These are phyloP conservation scores for Brasenia schreberi DNA, from an alignment of 164 flowering plant genomes.

Conservation along the genomic window DNA sequence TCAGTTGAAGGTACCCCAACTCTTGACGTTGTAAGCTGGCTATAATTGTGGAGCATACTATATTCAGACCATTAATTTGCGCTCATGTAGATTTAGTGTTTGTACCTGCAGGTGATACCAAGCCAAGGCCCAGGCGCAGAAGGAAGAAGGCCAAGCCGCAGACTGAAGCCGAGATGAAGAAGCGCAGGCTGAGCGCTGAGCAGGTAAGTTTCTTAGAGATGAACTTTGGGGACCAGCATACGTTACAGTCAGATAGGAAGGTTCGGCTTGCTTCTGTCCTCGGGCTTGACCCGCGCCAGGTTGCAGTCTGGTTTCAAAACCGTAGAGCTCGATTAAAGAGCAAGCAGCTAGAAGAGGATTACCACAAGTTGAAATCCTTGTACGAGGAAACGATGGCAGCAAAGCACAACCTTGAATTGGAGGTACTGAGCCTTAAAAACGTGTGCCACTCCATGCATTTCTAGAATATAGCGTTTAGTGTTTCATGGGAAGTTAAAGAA, in stretches of 20 bases:
- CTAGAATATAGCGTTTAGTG: no score
- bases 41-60: no score
- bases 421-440: constrained; percentile 22
- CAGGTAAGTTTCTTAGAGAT: constrained; percentile 40
- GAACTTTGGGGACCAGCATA: constrained; percentile 47
- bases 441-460: no score
- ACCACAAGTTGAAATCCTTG: constrained; percentile 21
- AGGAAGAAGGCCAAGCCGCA: no score
- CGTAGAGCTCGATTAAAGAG: constrained; percentile 62
- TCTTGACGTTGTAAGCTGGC: no score
- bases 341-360: constrained; percentile 67
- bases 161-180: no score
- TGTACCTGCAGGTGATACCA: no score
- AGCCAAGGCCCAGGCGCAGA: no score
- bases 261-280: constrained; percentile 48
- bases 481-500: no score
- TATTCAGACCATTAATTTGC: no score
- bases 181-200: constrained; percentile 33
- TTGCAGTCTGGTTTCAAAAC: constrained; percentile 81
- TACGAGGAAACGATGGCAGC: constrained; percentile 33
- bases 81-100: no score
- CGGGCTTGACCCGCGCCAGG: constrained; percentile 64
- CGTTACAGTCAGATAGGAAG: constrained; percentile 54
- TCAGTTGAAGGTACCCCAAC: no score
- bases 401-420: constrained; percentile 53